Evolutionary conservation across 495 filamentous ascomycete genomes (phyloP).

Genomic region (Hypoxylon fragiforme): DNA sequence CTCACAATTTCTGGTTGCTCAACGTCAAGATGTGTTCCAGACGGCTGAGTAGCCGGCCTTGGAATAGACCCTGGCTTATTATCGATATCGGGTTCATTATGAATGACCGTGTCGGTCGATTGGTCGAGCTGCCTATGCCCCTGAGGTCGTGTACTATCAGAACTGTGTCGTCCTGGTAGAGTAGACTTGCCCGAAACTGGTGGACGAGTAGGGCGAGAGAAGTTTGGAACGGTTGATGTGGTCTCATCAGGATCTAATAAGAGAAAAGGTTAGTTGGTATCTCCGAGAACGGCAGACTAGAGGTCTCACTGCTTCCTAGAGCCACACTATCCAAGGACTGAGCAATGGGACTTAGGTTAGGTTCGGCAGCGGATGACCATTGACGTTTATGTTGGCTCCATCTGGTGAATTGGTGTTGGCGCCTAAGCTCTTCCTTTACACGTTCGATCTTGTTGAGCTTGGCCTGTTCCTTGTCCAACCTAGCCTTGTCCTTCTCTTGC

Average conservation of each 20-base stretch:
- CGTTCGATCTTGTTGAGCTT: constrained; percentile 39
- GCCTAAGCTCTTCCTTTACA: constrained; percentile 41
- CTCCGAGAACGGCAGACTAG: constrained; percentile 19
- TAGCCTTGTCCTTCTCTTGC: constrained; percentile 35
- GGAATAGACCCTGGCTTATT: not conserved
- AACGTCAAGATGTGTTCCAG: not conserved
- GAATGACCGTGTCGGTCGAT: constrained; percentile 35
- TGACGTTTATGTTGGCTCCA: constrained; percentile 47
- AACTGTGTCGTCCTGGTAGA: constrained; percentile 28
- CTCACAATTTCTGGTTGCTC: constrained; percentile 10
- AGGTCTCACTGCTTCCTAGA: constrained; percentile 36
- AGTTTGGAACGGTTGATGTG: constrained; percentile 14
- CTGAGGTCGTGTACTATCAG: constrained; percentile 7
- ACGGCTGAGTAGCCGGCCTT: constrained; percentile 15
- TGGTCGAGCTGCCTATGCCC: constrained; percentile 5
- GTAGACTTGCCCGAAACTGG: constrained; percentile 19
- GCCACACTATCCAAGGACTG: constrained; percentile 44
- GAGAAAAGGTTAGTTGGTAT: constrained; percentile 23
- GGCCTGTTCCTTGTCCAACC: constrained; percentile 36
- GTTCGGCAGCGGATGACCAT: constrained; percentile 55
- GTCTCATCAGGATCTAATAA: constrained; percentile 17
- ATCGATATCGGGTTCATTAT: constrained; percentile 18
- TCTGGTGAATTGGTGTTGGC: constrained; percentile 37
- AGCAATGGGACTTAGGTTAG: constrained; percentile 49
- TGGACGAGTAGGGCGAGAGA: constrained; percentile 31